phyloP scores from a whole-genome alignment of 2,329 filamentous ascomycete species.

The Tolypocladium ophioglossoides region DNA sequence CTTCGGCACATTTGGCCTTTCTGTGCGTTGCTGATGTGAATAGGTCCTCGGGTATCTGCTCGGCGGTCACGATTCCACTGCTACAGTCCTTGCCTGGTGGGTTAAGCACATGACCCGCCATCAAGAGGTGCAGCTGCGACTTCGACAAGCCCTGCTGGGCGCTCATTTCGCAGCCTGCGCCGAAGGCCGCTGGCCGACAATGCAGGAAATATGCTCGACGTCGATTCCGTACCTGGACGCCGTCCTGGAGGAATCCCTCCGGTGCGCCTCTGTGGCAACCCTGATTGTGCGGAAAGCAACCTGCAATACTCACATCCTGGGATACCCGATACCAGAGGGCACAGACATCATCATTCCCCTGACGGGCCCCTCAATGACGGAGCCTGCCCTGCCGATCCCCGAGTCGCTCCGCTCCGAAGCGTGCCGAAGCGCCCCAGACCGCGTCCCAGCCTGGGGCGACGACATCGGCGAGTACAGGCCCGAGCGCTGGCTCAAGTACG shows the following conservation, averaged over 20 bases:
- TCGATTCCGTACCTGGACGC: conserved; percentile 26
- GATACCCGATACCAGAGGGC: conserved; percentile 21
- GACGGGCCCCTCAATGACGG: conserved; percentile 17
- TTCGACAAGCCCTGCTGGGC: conserved; percentile 14
- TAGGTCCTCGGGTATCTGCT: conserved; percentile 18
- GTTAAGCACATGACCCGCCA: conserved; percentile 15
- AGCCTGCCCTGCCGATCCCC: conserved; percentile 14
- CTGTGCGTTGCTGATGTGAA: neutral
- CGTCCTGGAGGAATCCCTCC: conserved; percentile 24
- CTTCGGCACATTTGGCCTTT: neutral
- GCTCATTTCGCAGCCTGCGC: conserved; percentile 10
- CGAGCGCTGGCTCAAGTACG: conserved; percentile 24
- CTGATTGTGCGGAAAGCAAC: conserved; percentile 18
- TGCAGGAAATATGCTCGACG: conserved; percentile 16
- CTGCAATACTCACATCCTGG: conserved; percentile 22
- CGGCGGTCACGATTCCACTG: conserved; percentile 18
- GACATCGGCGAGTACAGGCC: conserved; percentile 21
- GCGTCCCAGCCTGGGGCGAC: conserved; percentile 18
- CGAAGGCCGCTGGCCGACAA: conserved; percentile 15
- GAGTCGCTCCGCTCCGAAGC: conserved; percentile 16
- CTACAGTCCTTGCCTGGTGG: conserved; percentile 17
- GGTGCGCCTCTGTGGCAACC: conserved; percentile 17
- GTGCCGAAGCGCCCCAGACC: conserved; percentile 11
- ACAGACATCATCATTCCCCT: conserved; percentile 18
- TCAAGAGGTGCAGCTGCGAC: conserved; percentile 11